These are phyloP conservation scores for Backusella luteola DNA, from an alignment of 192 early-diverging fungal genomes.

Conservation along the genomic window DNA sequence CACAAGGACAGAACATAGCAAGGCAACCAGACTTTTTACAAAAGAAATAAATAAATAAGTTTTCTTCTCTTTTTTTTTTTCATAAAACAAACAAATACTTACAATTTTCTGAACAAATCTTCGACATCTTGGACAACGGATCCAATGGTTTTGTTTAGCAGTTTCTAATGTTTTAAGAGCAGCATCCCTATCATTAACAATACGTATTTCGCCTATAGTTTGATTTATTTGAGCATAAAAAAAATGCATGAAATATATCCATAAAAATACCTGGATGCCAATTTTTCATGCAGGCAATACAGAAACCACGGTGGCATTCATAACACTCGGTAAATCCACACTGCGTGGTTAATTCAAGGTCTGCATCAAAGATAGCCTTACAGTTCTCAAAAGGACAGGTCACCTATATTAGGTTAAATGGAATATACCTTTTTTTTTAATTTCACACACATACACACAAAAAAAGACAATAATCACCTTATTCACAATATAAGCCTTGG, in stretches of 20 bases:
- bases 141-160: neutral
- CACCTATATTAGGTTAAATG: neutral
- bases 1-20: neutral
- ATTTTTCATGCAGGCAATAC: neutral
- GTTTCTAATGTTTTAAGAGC: neutral
- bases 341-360: neutral
- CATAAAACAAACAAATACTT: neutral
- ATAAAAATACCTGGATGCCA: slow-evolving; percentile 16
- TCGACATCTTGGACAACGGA: slow-evolving; percentile 10
- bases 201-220: neutral
- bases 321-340: slow-evolving; percentile 12
- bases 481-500: neutral
- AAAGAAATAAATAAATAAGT: neutral
- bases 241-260: neutral
- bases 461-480: neutral
- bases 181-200: slow-evolving; percentile 3
- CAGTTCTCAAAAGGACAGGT: neutral
- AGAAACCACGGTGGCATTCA: slow-evolving; percentile 10
- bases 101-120: neutral
- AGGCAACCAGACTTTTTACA: neutral
- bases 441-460: neutral
- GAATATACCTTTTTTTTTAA: neutral
- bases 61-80: neutral
- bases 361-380: slow-evolving; percentile 1
- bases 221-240: neutral